Conservation (phyloP, 805 yeast genomes). For the Helenozyma rhizophorensis region DNA sequence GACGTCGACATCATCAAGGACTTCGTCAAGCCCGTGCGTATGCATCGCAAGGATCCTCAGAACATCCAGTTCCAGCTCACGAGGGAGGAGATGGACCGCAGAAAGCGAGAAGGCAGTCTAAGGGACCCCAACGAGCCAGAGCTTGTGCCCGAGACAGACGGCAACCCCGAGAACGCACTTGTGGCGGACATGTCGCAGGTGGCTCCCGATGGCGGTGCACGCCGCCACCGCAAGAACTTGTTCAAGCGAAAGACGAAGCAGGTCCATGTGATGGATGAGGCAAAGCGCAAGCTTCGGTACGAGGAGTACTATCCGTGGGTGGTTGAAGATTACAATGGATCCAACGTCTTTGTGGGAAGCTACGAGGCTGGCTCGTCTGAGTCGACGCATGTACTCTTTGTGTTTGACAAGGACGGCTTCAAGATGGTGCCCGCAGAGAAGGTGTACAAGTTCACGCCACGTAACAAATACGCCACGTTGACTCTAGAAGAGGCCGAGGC, state of each 20-base stretch:
- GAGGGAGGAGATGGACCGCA: conserved; percentile 65
- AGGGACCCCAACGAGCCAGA: conserved; percentile 14
- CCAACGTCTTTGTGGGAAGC: conserved; percentile 91
- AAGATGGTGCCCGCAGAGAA: conserved; percentile 94
- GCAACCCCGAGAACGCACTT: conserved; percentile 9
- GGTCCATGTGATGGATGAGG: conserved; percentile 74
- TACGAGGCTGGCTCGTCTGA: conserved; percentile 90
- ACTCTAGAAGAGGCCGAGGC: conserved; percentile 96
- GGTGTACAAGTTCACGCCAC: conserved; percentile 86
- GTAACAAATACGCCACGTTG: conserved; percentile 89
- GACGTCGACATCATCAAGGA: conserved; percentile 66
- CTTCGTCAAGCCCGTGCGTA: conserved; percentile 77
- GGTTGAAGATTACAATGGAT: conserved; percentile 92
- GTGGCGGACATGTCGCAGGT: conserved; percentile 56
- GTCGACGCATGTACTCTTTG: conserved; percentile 72
- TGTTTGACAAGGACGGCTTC: conserved; percentile 83
- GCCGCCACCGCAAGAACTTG: conserved; percentile 51
- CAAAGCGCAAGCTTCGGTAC: conserved; percentile 77
- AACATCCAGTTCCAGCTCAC: conserved; percentile 84
- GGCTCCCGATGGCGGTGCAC: conserved; percentile 91
- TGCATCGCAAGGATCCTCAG: conserved; percentile 92
- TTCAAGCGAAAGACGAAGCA: conserved; percentile 82
- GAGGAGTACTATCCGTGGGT: conserved; percentile 99
- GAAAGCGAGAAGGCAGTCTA: conserved; percentile 29
- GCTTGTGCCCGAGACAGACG: conserved; percentile 12